Evolutionary conservation across 2,329 filamentous ascomycete genomes (phyloP).

Genomic region (Cladosporium sp.): DNA sequence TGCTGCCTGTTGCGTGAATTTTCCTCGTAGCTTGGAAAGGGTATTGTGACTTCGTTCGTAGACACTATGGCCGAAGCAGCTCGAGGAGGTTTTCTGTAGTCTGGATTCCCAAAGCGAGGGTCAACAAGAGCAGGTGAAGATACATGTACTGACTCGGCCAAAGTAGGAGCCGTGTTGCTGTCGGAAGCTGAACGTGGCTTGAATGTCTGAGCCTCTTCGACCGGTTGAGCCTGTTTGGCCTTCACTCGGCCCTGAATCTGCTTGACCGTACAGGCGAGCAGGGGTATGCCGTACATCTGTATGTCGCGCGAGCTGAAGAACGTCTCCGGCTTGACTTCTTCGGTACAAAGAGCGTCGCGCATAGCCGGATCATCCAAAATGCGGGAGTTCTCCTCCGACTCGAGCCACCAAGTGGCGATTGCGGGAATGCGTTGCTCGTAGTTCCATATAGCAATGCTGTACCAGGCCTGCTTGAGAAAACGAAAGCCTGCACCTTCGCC

Average conservation of each 20-base stretch:
- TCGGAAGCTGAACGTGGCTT: not conserved
- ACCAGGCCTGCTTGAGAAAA: conserved; percentile 40
- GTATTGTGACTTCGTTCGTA: not conserved
- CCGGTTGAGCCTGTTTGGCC: not conserved
- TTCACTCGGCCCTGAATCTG: conserved; percentile 21
- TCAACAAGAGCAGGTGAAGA: not conserved
- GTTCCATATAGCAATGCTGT: conserved; percentile 35
- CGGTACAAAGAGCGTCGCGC: conserved; percentile 23
- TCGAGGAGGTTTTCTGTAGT: not conserved
- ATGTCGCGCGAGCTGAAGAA: conserved; percentile 28
- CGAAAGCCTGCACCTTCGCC: conserved; percentile 28
- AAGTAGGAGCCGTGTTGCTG: not conserved
- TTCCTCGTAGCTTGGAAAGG: not conserved
- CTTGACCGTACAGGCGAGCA: conserved; percentile 21
- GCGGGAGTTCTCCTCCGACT: conserved; percentile 24
- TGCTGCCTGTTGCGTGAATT: not conserved
- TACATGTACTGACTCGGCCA: not conserved
- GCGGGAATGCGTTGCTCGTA: conserved; percentile 28
- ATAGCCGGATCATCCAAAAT: conserved; percentile 27
- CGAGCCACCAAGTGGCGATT: conserved; percentile 29
- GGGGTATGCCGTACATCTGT: conserved; percentile 14
- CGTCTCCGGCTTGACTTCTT: conserved; percentile 24
- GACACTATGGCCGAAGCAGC: not conserved
- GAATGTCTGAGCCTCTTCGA: not conserved
- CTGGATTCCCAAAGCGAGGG: not conserved